These are phyloP conservation scores for Naganishia antarctica DNA, from an alignment of 768 basidiomycete species.

Conservation along the genomic window DNA sequence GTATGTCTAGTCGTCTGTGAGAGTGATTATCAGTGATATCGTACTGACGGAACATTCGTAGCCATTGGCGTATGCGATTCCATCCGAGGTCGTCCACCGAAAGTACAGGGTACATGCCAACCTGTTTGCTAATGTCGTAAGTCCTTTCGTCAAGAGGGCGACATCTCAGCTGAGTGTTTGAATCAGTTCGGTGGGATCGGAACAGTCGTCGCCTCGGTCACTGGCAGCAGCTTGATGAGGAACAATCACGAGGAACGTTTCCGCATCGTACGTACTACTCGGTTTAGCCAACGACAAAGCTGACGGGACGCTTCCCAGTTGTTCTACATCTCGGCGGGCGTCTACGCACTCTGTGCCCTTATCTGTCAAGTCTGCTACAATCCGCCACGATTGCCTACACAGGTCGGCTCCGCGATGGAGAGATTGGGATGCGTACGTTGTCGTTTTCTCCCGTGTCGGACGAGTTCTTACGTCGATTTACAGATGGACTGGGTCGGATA, in stretches of 20 bases:
- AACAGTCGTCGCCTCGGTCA: background rate
- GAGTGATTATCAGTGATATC: too few species aligned
- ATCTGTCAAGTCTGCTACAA: background rate
- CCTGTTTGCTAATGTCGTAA: background rate
- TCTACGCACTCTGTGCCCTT: background rate
- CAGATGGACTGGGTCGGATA: constrained; percentile 1
- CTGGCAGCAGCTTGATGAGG: background rate
- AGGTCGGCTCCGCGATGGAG: too few species aligned
- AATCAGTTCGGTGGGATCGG: background rate
- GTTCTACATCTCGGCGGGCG: background rate
- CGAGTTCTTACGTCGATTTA: background rate
- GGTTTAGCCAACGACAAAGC: too few species aligned
- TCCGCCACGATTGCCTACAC: background rate
- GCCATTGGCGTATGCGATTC: background rate
- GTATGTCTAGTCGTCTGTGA: background rate
- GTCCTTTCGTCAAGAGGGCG: background rate
- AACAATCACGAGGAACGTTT: background rate
- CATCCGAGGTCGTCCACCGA: background rate
- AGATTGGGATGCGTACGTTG: too few species aligned
- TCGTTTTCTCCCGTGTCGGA: too few species aligned
- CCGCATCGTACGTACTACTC: background rate
- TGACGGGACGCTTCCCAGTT: too few species aligned
- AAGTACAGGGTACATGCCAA: background rate
- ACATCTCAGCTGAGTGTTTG: background rate
- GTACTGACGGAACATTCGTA: too few species aligned